Evolutionary conservation across 2,329 filamentous ascomycete species (phyloP), one percentile per base, ranked within the genome.

Genomic region (Teratosphaeria viscida): DNA sequence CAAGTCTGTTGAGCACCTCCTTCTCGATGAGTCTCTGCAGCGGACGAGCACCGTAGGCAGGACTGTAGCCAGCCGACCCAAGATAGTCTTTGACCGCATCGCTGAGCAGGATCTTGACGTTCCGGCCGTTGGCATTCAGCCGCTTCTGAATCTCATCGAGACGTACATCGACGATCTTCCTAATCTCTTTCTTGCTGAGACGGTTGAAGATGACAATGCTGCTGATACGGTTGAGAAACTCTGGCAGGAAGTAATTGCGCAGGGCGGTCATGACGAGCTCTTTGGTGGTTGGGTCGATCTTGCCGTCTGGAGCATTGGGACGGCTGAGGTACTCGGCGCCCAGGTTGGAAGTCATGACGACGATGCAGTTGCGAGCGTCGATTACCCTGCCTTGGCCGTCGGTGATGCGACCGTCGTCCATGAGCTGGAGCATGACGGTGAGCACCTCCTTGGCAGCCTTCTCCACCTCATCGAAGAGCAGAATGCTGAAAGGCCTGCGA

Each of bases 141-240:
- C 94, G 89, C 73, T 90, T 90, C 81, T 99, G 94, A 63, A 99
- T 92, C 72, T 99, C 94, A 2, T 64, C 61, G 37, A 99, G 81
- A 53, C 94, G 88, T 26, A 99, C 81, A 71, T 99, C 94, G 62
- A 99, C 94, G 71, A 99, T 97, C 78, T 85, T 90, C 71, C 94
- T 87, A 69, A 99, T 99, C 77, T 99, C 94, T 60, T 77, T 80
- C 72, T 86, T 88, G 3, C 89, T 92, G 59, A 99, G 87, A 55
- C 94, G 89, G 81, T 99, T 99, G 84, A 99, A 99, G 77, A 99
- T 96, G 77, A 99, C 92, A 58, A 87, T 90, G 62, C 88, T 94
- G 76, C 85, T 92, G 80, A 99, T 97, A 73, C 94, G 90, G 82
- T 99, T 99, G 65, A 99, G 85, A 81, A 99, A 99, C 71, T 99